Percentiles rank a stretch among this genome's conserved stretches.
Conservation (phyloP, 2,329 filamentous ascomycete genomes). For the Proliferodiscus dingleyae region DNA sequence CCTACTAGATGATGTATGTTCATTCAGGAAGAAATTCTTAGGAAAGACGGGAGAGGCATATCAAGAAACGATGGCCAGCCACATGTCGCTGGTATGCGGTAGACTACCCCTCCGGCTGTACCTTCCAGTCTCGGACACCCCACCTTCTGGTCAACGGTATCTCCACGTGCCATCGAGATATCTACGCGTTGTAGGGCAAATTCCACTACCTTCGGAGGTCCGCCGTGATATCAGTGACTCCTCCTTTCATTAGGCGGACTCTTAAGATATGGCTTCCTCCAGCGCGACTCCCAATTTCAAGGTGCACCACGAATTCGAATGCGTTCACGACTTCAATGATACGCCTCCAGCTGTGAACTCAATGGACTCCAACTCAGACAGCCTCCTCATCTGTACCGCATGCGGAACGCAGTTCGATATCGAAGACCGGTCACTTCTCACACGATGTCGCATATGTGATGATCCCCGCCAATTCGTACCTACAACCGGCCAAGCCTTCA, state of each 20-base stretch:
- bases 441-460: constrained; percentile 66
- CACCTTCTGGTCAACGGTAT: neutral
- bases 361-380: constrained; percentile 17
- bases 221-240: too few relatives aligned
- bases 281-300: neutral
- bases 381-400: constrained; percentile 56
- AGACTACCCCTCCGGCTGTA: constrained; percentile 20
- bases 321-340: constrained; percentile 18
- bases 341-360: constrained; percentile 7
- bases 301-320: constrained; percentile 17
- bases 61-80: neutral
- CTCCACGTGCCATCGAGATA: neutral
- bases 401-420: constrained; percentile 67
- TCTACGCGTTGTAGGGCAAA: neutral
- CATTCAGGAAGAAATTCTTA: too few relatives aligned
- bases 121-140: constrained; percentile 14
- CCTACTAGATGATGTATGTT: neutral
- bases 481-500: constrained; percentile 59
- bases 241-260: neutral
- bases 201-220: too few relatives aligned
- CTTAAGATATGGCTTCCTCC: neutral
- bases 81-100: constrained; percentile 10
- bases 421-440: constrained; percentile 42
- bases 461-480: constrained; percentile 69
- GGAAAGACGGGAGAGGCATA: neutral